These are phyloP conservation scores for Corynespora cassiicola DNA, from an alignment of 2,329 filamentous ascomycete genomes.

Conservation along the genomic window DNA sequence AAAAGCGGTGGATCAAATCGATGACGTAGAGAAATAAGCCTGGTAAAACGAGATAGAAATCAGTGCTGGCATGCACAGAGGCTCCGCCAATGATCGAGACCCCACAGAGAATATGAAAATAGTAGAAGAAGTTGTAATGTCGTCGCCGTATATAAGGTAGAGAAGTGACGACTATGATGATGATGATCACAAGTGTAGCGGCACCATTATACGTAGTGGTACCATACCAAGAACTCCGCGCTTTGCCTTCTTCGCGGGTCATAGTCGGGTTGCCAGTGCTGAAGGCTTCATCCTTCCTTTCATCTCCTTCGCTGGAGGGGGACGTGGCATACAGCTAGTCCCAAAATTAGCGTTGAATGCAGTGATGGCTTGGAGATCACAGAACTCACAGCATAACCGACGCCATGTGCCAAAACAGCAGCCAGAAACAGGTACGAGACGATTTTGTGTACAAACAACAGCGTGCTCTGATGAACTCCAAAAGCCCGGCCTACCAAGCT, in stretches of 20 bases:
- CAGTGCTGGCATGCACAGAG: constrained; percentile 5
- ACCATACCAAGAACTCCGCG: constrained; percentile 1
- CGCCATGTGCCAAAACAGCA: neutral
- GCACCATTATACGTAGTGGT: constrained; percentile 5
- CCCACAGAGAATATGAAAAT: constrained; percentile 1
- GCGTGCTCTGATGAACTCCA: constrained; percentile 6
- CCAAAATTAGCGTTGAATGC: constrained; percentile 1
- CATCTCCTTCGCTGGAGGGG: constrained; percentile 1
- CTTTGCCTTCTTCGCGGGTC: constrained; percentile 3
- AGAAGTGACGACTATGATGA: constrained; percentile 4
- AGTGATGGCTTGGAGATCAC: no score
- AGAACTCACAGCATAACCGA: no score
- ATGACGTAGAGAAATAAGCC: constrained; percentile 4
- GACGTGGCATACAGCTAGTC: constrained; percentile 2
- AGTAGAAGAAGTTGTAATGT: constrained; percentile 6
- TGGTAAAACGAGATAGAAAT: constrained; percentile 4
- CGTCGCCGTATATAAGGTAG: constrained; percentile 3
- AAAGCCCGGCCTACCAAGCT: constrained; percentile 7
- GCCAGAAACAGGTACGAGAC: constrained; percentile 2
- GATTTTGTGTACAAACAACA: constrained; percentile 2
- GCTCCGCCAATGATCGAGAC: constrained; percentile 4
- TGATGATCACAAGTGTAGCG: constrained; percentile 1
- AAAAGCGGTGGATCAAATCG: constrained; percentile 1
- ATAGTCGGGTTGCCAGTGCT: constrained; percentile 6
- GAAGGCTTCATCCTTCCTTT: constrained; percentile 4